Base-by-base conservation (phyloP, 345 rosid species). In the Barbarea vulgaris region DNA sequence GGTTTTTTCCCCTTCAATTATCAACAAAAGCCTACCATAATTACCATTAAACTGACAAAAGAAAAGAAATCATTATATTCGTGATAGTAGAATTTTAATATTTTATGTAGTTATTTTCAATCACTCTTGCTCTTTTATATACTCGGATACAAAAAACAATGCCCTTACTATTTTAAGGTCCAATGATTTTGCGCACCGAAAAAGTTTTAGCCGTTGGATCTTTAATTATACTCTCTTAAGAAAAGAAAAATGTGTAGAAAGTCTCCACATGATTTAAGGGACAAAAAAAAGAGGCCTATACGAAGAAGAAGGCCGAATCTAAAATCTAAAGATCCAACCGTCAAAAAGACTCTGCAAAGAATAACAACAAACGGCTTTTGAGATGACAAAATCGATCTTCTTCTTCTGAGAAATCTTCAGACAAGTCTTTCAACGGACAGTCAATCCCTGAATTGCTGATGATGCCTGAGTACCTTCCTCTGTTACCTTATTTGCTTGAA, bases 401-500 rank as follows among this genome's bases (percentile, higher is more conserved):
- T 50, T 25, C 36, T 31, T 34, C 36, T 4, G 52, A 41, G 31
- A 61, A 39, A 19, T 62, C 41, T 59, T 47, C 51, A 24, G 30
- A 22, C 56, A 33, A 33, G 41, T 52, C 13, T 34, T 73, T 78
- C 84, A 89, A 48, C 86, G 96, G 69, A 72, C 83, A 37, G 55
- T 52, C 79, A 85, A 39, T 24, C 93, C 88, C 76, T 88, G 97
- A 50, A 59, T 58, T 57, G 67, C 39, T 37, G 77, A 50, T 55
- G 77, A 39, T 62, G 58, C 83, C 70, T 85, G 96, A 13, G 89
- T 51, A 28, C 80, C 81, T 63, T 91, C 97, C 67, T 93, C 93
- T 7, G 88, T 78, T 55, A 81, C 66, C 88, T 91, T 91, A 81
- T 84, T 91, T 1, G 94, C 87, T 82, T 88, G 87, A 61, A 91